Base-by-base conservation (phyloP, 257 asterid species). In the Rehmannia glutinosa region DNA sequence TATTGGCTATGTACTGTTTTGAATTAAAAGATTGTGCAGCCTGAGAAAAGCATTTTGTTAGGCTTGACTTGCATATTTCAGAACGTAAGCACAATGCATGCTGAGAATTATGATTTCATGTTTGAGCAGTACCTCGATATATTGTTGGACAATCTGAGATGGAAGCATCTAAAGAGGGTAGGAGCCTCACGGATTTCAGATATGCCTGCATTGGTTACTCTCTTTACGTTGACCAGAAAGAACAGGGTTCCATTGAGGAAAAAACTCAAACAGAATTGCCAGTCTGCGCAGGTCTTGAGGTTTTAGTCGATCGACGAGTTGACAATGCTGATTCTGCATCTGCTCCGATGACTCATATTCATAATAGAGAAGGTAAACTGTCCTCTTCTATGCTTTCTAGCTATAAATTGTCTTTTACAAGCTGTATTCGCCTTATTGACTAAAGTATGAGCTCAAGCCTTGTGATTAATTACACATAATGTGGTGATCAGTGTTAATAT, bases 201-300 rank as follows among this genome's bases (percentile, higher is more conserved):
- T 89, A 85, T 78, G 82, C 80, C 39, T 87, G 98, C 28, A 62
- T 87, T 33, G 98, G 98, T 72, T 89, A 87, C 76, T 85, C 98
- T 10, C 74, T 80, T 61, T 89, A 87, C 74, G 24, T 72, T 0
- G 92, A 82, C 68, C 71, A 20, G 35, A 78, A 85, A 72, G 75
- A 68, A 35, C 70, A 53, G 42, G 55, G 81, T 28, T 51, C 68
- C 47, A 66, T 68, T 23, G 84, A 38, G 42, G 80, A 77, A 64
- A 73, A 77, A 71, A 47, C 74, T 49, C 84, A 49, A 66, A 63
- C 87, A 0, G 86, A 81, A 74, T 73, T 85, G 72, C 98, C 98
- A 4, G 77, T 78, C 12, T 92, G 96, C 63, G 77, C 78, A 20
- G 98, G 98, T 50, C 69, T 89, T 67, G 92, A 83, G 96, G 94